Percentiles rank a stretch among this genome's conserved stretches.
phyloP scores from a whole-genome alignment of 306 rosid species.

The Astragalus glycyphyllos region DNA sequence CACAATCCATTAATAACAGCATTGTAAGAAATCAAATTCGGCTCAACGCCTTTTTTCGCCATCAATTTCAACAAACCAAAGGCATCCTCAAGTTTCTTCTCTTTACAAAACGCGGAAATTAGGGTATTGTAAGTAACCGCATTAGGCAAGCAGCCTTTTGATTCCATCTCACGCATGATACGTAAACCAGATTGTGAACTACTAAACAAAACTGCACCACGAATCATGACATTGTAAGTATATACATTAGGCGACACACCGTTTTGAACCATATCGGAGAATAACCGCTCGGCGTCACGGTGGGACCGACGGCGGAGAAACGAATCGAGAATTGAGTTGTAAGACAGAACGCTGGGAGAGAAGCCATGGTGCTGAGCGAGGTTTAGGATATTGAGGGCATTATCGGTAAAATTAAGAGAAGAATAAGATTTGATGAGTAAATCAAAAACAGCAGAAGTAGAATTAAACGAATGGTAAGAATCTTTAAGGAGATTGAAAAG shows the following conservation, averaged over 20 bases:
- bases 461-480: slow-evolving; percentile 57
- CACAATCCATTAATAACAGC: slow-evolving; percentile 82
- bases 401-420: slow-evolving; percentile 51
- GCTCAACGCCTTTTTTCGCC: slow-evolving; percentile 61
- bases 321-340: slow-evolving; percentile 70
- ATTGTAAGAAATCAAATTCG: slow-evolving; percentile 80
- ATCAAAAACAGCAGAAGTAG: slow-evolving; percentile 77
- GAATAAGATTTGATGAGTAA: slow-evolving; percentile 78
- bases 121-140: slow-evolving; percentile 79
- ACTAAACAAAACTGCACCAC: slow-evolving; percentile 63
- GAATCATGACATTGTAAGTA: slow-evolving; percentile 78
- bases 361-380: slow-evolving; percentile 68
- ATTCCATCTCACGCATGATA: slow-evolving; percentile 71
- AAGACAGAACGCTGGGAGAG: slow-evolving; percentile 67
- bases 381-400: slow-evolving; percentile 59
- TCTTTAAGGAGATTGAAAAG: slow-evolving; percentile 64
- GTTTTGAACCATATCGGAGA: slow-evolving; percentile 59
- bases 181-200: slow-evolving; percentile 57
- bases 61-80: slow-evolving; percentile 59
- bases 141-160: slow-evolving; percentile 68
- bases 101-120: slow-evolving; percentile 67
- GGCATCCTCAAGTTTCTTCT: slow-evolving; percentile 59
- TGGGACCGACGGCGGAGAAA: slow-evolving; percentile 43
- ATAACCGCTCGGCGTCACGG: slow-evolving; percentile 49
- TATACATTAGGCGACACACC: slow-evolving; percentile 80